phyloP scores from a whole-genome alignment of 345 rosid genomes.

The Citrus inodora region DNA sequence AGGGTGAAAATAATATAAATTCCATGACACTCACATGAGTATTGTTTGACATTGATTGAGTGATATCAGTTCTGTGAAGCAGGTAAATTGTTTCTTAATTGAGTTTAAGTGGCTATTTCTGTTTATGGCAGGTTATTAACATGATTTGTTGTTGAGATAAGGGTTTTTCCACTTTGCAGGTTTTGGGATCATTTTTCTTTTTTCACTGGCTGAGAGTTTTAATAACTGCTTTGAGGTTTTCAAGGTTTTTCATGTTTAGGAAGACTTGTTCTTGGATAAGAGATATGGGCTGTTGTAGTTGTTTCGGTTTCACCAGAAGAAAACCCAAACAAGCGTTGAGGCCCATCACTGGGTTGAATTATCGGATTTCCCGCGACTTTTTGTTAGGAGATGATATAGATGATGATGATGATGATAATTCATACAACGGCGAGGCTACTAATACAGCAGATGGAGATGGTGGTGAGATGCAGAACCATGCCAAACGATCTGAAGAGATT shows the following conservation, averaged over 20 bases:
- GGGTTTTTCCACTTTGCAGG: slow-evolving; percentile 28
- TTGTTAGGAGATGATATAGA: slow-evolving; percentile 62
- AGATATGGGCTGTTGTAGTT: slow-evolving; percentile 87
- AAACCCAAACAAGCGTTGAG: slow-evolving; percentile 33
- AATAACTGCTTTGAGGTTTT: slow-evolving; percentile 9
- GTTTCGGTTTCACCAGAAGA: slow-evolving; percentile 65
- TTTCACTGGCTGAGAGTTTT: slow-evolving; percentile 22
- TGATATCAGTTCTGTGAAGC: background rate
- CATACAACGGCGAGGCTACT: slow-evolving; percentile 52
- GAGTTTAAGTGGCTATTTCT: background rate
- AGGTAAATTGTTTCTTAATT: background rate
- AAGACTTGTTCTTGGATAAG: slow-evolving; percentile 52
- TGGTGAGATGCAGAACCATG: slow-evolving; percentile 40
- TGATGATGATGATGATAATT: slow-evolving; percentile 41
- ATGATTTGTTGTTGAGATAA: slow-evolving; percentile 8
- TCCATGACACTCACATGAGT: background rate
- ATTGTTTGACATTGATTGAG: background rate
- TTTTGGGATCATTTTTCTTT: slow-evolving; percentile 12
- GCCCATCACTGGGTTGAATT: slow-evolving; percentile 34
- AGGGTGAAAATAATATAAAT: background rate
- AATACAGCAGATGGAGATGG: slow-evolving; percentile 52
- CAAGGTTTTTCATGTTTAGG: slow-evolving; percentile 43
- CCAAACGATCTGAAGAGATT: slow-evolving; percentile 69
- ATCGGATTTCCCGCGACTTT: slow-evolving; percentile 43
- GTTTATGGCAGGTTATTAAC: background rate